Percentiles rank a stretch among this genome's conserved stretches.
phyloP scores from a whole-genome alignment of 176 grass and related monocot genomes.

The Triticum urartu region DNA sequence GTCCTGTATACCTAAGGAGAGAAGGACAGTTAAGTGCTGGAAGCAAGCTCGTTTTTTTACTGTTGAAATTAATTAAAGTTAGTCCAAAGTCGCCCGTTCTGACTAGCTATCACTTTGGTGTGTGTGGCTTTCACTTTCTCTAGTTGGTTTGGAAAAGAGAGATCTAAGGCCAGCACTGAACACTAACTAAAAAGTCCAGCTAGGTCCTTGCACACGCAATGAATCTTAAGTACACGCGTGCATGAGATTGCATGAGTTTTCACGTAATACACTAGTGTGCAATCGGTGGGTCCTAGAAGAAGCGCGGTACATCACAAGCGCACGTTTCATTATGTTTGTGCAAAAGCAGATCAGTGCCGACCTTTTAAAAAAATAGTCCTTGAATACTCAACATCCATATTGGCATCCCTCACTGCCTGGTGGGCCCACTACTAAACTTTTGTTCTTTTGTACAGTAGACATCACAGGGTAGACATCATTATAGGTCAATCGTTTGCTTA shows the following conservation, averaged over 20 bases:
- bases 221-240: neutral
- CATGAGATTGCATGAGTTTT: neutral
- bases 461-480: neutral
- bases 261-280: neutral
- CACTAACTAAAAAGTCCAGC: neutral
- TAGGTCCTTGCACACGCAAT: neutral
- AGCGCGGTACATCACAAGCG: neutral
- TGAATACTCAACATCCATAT: neutral
- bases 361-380: no score
- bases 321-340: neutral
- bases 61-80: neutral
- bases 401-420: neutral
- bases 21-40: neutral
- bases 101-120: constrained; percentile 7
- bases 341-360: neutral
- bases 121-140: neutral
- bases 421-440: neutral
- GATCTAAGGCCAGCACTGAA: neutral
- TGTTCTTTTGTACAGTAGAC: neutral
- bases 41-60: neutral
- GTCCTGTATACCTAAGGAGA: neutral
- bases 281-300: no score
- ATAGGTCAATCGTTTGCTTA: neutral
- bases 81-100: neutral
- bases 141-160: neutral